Conservation (phyloP, 192 early-diverging fungal species). For the Podila epigama region DNA sequence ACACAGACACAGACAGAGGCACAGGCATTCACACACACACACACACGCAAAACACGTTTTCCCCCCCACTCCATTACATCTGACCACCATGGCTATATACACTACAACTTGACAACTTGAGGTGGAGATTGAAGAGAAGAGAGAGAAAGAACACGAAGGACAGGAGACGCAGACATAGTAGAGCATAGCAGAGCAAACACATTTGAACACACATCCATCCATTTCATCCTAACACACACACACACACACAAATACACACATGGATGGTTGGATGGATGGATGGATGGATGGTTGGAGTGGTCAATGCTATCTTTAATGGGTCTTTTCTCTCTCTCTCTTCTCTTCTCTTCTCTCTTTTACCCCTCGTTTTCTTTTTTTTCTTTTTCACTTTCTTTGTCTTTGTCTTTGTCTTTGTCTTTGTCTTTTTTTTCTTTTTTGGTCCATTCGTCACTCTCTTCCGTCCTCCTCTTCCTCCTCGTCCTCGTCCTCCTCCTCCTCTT, state of each 20-base stretch:
- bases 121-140: too few species aligned
- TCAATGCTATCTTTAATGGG: too few species aligned
- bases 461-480: neutral
- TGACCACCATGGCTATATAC: neutral
- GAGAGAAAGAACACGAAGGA: too few species aligned
- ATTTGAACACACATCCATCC: too few species aligned
- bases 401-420: conserved; percentile 46
- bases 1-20: neutral
- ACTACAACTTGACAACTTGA: too few species aligned
- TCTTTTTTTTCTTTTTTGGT: neutral
- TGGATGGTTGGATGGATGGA: too few species aligned
- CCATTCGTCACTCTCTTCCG: neutral
- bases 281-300: too few species aligned
- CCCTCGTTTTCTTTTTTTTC: neutral
- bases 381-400: conserved; percentile 22
- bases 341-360: neutral
- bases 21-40: neutral
- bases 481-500: neutral
- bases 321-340: neutral
- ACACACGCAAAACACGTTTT: neutral
- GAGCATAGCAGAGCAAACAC: too few species aligned
- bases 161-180: too few species aligned
- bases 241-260: too few species aligned
- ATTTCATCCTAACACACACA: too few species aligned
- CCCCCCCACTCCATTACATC: too few species aligned